Conservation (phyloP, 2,329 filamentous ascomycete genomes). For the Fusarium coicis region DNA sequence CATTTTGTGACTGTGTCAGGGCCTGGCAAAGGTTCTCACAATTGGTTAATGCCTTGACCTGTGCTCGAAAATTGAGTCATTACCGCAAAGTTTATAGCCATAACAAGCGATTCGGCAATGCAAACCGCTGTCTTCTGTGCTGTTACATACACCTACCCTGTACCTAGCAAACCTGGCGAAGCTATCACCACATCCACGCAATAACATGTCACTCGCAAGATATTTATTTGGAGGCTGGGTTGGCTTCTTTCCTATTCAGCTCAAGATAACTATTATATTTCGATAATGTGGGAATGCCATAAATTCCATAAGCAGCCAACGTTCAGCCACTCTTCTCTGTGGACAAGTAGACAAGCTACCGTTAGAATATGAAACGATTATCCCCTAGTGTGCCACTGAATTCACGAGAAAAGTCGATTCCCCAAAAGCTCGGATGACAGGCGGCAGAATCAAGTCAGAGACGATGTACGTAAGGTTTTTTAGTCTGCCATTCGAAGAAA, state of each 20-base stretch:
- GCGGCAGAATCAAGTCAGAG: background rate
- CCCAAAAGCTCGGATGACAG: background rate
- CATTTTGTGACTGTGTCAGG: background rate
- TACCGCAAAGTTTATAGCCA: background rate
- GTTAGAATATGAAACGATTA: background rate
- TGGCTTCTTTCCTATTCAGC: background rate
- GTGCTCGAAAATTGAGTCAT: background rate
- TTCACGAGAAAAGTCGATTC: slow-evolving; percentile 17
- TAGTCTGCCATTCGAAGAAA: background rate
- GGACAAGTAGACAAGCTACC: background rate
- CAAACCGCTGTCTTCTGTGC: background rate
- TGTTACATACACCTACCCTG: background rate
- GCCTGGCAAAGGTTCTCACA: no score
- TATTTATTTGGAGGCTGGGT: background rate
- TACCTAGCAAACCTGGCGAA: background rate
- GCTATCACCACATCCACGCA: background rate
- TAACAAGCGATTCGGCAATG: no score
- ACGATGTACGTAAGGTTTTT: background rate
- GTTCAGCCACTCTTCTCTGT: background rate
- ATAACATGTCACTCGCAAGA: background rate
- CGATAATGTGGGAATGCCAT: background rate
- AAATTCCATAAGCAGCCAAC: background rate
- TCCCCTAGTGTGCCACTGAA: background rate
- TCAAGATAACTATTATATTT: no score
- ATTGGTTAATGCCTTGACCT: background rate